A percentile compares a stretch with the other conserved stretches of the same genome.
phyloP scores from a whole-genome alignment of 345 rosid species.

The Salix purpurea region DNA sequence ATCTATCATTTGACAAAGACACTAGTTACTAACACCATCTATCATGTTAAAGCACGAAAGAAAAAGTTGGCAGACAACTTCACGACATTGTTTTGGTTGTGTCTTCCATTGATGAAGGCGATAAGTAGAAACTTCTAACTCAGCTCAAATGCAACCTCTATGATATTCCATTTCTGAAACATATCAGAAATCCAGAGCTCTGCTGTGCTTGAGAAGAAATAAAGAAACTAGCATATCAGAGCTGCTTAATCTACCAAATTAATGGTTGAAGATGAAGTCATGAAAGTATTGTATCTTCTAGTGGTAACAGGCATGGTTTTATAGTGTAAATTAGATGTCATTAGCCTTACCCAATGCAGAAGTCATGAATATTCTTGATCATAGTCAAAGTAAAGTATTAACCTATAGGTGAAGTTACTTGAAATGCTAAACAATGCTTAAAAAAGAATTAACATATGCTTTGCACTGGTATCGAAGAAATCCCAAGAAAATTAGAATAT shows the following conservation, averaged over 20 bases:
- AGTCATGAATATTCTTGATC: slow-evolving; percentile 35
- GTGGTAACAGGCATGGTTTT: not conserved
- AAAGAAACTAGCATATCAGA: not conserved
- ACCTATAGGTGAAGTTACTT: slow-evolving; percentile 16
- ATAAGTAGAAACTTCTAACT: not conserved
- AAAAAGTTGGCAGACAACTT: too few relatives aligned
- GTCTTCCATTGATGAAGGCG: not conserved
- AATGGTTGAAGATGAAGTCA: not conserved
- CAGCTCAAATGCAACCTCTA: not conserved
- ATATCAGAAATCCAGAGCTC: not conserved
- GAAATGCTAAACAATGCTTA: not conserved
- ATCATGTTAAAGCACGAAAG: not conserved
- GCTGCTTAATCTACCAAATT: not conserved
- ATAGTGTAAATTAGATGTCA: not conserved
- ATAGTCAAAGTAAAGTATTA: slow-evolving; percentile 42
- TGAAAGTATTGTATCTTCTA: not conserved
- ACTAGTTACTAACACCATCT: not conserved
- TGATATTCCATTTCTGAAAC: not conserved
- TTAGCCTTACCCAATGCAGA: slow-evolving; percentile 18
- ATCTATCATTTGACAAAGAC: not conserved
- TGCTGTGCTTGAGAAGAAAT: not conserved
- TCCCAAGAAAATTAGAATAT: slow-evolving; percentile 23
- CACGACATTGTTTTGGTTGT: not conserved
- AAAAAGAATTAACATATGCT: slow-evolving; percentile 41
- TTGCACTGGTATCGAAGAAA: slow-evolving; percentile 57